Evolutionary conservation across 2,329 filamentous ascomycete genomes (phyloP), one percentile per base, ranked within the genome.

Genomic region (Tolypocladium nubicola): DNA sequence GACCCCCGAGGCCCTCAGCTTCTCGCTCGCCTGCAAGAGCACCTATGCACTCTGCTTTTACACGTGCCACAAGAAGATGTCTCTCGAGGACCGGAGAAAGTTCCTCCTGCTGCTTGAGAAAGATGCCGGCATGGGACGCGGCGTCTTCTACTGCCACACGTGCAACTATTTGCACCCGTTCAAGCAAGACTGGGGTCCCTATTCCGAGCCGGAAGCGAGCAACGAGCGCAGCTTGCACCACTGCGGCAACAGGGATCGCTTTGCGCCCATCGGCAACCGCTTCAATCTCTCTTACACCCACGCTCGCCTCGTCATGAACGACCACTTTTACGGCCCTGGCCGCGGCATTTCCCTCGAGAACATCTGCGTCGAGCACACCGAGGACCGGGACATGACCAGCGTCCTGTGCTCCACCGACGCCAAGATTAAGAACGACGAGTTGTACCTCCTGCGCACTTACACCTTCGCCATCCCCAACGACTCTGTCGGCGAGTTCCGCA

Each of bases 281-380:
- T 64, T 57, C 56, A 54, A 55, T n/a, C 56, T 65, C 7, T 59
- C 58, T 23, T 64, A 60, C 43, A 52, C 59, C 35, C 63, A 62
- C 53, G 61, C 60, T 14, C 57, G 61, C 16, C 62, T 65, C 38
- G 63, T 56, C 54, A 60, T 65, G 57, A 65, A 65, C 57, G 16
- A 52, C 16, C 59, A 65, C 57, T 52, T 64, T 0, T 63, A 63
- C 61, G 63, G 63, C 0, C 43, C 62, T 1, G 57, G 57, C 7
- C 56, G 59, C 54, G 63, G 63, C 43, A 57, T 65, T 23, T 58
- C 62, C 16, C 50, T 64, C 14, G 9, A 37, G 19, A 61, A 57
- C 45, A 49, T 65, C 30, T 62, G 60, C 53, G 10, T 58, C 47
- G 54, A 56, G 26, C 62, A 65, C 40, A 56, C 43, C n/a, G 56